A percentile compares a stretch with the other conserved stretches of the same genome.
phyloP scores from a whole-genome alignment of 352 stramenopile genomes.

The Phytophthora boehmeriae region DNA sequence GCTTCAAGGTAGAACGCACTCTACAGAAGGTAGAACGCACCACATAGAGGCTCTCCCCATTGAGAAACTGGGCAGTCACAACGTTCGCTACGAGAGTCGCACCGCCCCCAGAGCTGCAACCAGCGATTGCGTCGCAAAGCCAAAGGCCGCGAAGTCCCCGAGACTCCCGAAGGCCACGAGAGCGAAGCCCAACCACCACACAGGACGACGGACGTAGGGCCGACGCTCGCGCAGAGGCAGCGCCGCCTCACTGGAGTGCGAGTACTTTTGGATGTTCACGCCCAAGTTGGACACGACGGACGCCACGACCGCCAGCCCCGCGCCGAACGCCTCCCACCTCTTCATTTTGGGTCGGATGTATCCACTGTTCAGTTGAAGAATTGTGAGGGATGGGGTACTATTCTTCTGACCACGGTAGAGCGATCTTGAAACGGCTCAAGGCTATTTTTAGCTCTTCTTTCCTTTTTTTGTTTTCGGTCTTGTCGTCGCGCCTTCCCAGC shows the following conservation, averaged over 20 bases:
- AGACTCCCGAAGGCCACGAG: slow-evolving; percentile 84
- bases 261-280: slow-evolving; percentile 92
- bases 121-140: slow-evolving; percentile 90
- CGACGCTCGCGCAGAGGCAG: slow-evolving; percentile 52
- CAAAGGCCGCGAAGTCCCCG: slow-evolving; percentile 90
- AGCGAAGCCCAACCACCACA: slow-evolving; percentile 87
- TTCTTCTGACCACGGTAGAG: too few species aligned
- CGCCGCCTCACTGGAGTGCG: slow-evolving; percentile 65
- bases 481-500: slow-evolving; percentile 16
- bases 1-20: too few species aligned
- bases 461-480: slow-evolving; percentile 7
- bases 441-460: slow-evolving; percentile 25
- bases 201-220: slow-evolving; percentile 83
- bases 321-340: slow-evolving; percentile 84
- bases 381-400: too few species aligned
- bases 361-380: slow-evolving; percentile 12
- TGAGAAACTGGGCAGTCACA: slow-evolving; percentile 85
- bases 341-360: slow-evolving; percentile 36
- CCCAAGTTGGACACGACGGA: slow-evolving; percentile 90
- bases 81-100: slow-evolving; percentile 91
- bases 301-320: slow-evolving; percentile 72
- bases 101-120: slow-evolving; percentile 86
- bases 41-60: slow-evolving; percentile 76
- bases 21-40: slow-evolving; percentile 24
- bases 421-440: slow-evolving; percentile 24